Evolutionary conservation across 257 asterid genomes (phyloP).

Genomic region (Solanum paucissectum): DNA sequence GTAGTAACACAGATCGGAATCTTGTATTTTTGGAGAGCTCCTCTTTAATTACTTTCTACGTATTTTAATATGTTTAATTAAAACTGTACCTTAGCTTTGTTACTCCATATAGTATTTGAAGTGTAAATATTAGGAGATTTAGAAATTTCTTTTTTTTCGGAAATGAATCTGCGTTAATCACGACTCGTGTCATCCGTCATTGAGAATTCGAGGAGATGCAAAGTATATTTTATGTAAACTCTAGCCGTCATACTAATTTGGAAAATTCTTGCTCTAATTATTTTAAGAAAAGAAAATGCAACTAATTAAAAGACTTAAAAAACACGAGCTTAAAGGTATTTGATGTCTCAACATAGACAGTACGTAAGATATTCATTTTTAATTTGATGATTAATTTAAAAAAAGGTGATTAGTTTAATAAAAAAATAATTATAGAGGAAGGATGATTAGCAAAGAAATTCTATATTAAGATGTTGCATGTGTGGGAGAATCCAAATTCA

Average conservation of each 20-base stretch:
- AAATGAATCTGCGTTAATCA: background rate
- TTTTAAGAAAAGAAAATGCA: background rate
- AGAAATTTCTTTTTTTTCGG: too few relatives aligned
- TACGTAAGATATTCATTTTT: background rate
- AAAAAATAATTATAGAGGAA: background rate
- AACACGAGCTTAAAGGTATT: background rate
- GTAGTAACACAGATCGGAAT: background rate
- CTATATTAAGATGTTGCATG: conserved; percentile 22
- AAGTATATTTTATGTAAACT: background rate
- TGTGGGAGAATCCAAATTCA: conserved; percentile 33
- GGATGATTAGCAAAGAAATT: conserved; percentile 28
- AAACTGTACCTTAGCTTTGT: background rate
- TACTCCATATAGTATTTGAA: background rate
- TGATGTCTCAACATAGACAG: background rate
- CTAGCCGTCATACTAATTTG: background rate
- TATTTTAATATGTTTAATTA: background rate
- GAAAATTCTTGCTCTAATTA: background rate
- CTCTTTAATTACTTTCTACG: background rate
- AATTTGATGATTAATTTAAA: background rate
- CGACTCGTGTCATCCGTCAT: background rate
- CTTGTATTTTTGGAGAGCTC: background rate
- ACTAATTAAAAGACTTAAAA: background rate
- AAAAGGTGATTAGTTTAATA: background rate
- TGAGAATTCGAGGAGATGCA: background rate
- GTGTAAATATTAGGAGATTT: background rate